These are phyloP conservation scores for Vaccinium myrtillus DNA, from an alignment of 148 eudicot species.

Conservation along the genomic window DNA sequence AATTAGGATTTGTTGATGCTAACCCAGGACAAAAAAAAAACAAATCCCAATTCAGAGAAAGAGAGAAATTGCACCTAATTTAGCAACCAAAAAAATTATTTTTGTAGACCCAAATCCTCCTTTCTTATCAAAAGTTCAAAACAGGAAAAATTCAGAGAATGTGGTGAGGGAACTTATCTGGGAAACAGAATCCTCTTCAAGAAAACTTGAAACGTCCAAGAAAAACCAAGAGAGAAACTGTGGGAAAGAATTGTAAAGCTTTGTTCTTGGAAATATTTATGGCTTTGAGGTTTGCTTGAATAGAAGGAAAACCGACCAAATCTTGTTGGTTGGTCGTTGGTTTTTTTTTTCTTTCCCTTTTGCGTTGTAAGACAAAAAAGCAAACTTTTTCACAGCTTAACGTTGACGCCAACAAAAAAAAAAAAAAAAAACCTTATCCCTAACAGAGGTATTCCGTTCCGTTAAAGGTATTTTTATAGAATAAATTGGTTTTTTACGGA, in stretches of 20 bases:
- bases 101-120: not conserved
- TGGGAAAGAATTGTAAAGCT: not conserved
- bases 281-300: constrained; percentile 1
- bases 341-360: not conserved
- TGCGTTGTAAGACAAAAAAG: not conserved
- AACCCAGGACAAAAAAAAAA: constrained; percentile 10
- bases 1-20: constrained; percentile 13
- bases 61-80: constrained; percentile 4
- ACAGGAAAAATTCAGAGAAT: not conserved
- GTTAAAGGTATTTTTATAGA: too few species aligned
- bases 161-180: constrained; percentile 6
- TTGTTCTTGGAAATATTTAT: not conserved
- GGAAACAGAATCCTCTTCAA: not conserved
- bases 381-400: not conserved
- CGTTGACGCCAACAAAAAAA: constrained; percentile 16
- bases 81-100: constrained; percentile 8
- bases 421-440: too few species aligned
- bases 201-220: not conserved
- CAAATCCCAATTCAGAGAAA: constrained; percentile 27
- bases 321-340: not conserved
- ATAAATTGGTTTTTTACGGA: too few species aligned
- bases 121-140: not conserved
- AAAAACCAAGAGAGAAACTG: not conserved
- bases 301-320: constrained; percentile 17
- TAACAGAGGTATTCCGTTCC: too few species aligned